Evolutionary conservation across 2,329 filamentous ascomycete genomes (phyloP), one percentile per base, ranked within the genome.

Genomic region (Colletotrichum sp.): DNA sequence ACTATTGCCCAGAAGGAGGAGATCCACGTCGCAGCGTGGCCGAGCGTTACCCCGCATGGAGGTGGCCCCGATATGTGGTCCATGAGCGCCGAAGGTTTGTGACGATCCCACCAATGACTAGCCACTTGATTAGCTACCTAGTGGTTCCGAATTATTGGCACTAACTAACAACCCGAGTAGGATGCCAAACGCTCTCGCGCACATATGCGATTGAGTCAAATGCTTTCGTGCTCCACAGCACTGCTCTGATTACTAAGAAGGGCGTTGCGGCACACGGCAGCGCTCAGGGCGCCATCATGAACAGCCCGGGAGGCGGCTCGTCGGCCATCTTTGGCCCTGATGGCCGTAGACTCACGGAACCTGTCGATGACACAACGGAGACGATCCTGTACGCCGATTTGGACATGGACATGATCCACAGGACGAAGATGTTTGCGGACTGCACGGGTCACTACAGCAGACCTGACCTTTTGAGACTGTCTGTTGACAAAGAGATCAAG

Each of bases 291-390:
- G 82, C 82, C 55, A 78, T 83, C 33, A 83, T 81, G 15, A 81
- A 81, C 76, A 80, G 80, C 76, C 82, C 82, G 1, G 82, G 84
- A 4, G 86, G 86, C 27, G 89, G 88, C 3, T 86, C 85, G 68
- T 86, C 86, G 5, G 87, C 86, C 73, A 84, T 90, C 27, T 87
- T 87, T 72, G 88, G 86, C 0, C 88, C 89, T 0, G 88, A 90
- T 76, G 89, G 89, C 2, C 80, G 86, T 33, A 79, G 84, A 6
- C 76, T 90, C 55, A 85, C 83, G 5, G 82, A 86, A 47, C 78
- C 83, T 0, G 43, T 86, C 69, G 79, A 80, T 5, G 79, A 81
- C 16, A 82, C 82, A 0, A 81, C 83, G 29, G 89, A 91, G 76
- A 84, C 85, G 6, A 84, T 90, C 13, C 69, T 90, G 9, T 86